These are phyloP conservation scores for Pleurotus tuber-regium DNA, from an alignment of 768 basidiomycete genomes.

Conservation along the genomic window DNA sequence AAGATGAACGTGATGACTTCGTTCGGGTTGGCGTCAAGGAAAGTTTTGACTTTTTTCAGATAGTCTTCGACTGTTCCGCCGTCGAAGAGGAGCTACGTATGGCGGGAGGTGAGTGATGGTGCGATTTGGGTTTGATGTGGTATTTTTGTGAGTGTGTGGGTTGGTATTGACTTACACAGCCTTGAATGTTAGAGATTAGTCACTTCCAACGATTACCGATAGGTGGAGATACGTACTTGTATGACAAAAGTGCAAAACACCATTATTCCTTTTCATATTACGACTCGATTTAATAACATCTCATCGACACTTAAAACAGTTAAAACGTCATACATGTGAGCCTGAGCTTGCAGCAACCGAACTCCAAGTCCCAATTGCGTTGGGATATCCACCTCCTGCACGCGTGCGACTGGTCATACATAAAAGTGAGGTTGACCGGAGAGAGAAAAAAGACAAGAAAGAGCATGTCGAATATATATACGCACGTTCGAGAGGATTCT, in stretches of 20 bases:
- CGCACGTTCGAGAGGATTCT: constrained; percentile 44
- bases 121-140: not conserved
- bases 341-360: constrained; percentile 60
- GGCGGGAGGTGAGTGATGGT: too few species aligned
- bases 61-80: constrained; percentile 50
- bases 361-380: constrained; percentile 49
- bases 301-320: too few species aligned
- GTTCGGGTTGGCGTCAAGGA: constrained; percentile 58
- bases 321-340: constrained; percentile 41
- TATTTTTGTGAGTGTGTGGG: not conserved
- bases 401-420: constrained; percentile 24
- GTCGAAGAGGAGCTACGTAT: constrained; percentile 43
- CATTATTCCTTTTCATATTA: constrained; percentile 35
- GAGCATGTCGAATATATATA: too few species aligned
- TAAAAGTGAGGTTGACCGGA: not conserved
- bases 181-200: not conserved
- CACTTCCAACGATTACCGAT: not conserved
- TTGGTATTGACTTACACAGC: not conserved
- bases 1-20: constrained; percentile 67
- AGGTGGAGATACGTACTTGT: constrained; percentile 40
- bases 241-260: constrained; percentile 64
- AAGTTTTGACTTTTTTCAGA: constrained; percentile 50
- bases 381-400: constrained; percentile 50
- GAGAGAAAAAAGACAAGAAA: constrained; percentile 1
- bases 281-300: too few species aligned